Evolutionary conservation across 2,329 filamentous ascomycete species (phyloP), one percentile per base, ranked within the genome.

Genomic region (Aspergillus puulaauensis): DNA sequence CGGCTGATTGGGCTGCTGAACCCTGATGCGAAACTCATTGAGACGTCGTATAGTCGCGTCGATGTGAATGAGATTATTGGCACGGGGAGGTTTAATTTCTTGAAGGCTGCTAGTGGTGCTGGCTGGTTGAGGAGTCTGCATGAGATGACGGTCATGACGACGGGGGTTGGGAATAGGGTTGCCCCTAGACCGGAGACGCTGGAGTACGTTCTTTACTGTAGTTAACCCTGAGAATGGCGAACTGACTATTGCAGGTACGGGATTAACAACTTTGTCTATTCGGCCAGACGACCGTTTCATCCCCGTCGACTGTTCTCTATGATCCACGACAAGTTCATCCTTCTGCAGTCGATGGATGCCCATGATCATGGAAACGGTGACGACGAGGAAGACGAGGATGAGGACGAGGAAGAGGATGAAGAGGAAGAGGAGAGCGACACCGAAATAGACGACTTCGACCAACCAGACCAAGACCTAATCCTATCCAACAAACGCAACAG

Each of bases 121-220:
- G 88, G 89, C 0, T 91, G 88, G 89, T 75, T 91, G 43, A 83
- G 86, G 61, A 88, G 87, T 63, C 72, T 91, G 33, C 86, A 89
- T 55, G 86, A 84, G 60, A 87, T 90, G 84, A 87, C 83, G 0
- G 72, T 86, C 4, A 79, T 84, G 27, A 82, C 86, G 65, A 83
- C 85, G 23, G 76, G 77, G 24, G 78, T 77, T 15, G 77, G 75
- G 55, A 83, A 84, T 24, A 80, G 81, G 2, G 68, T 87, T 50
- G 86, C 84, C 0, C 86, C 86, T 0, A 89, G 85, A 67, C 88
- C 88, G 0, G 88, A 90, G 73, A 90, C 87, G 0, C 79, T 90
- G 54, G 88, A 90, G 78, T 83, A 70, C 64, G 75, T 69, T 53
- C 5, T 15, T 19, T 19, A 2, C 12, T 44, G 17, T 48, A 3